These are phyloP conservation scores for Mycena metata DNA, from an alignment of 768 basidiomycete genomes.

Conservation along the genomic window DNA sequence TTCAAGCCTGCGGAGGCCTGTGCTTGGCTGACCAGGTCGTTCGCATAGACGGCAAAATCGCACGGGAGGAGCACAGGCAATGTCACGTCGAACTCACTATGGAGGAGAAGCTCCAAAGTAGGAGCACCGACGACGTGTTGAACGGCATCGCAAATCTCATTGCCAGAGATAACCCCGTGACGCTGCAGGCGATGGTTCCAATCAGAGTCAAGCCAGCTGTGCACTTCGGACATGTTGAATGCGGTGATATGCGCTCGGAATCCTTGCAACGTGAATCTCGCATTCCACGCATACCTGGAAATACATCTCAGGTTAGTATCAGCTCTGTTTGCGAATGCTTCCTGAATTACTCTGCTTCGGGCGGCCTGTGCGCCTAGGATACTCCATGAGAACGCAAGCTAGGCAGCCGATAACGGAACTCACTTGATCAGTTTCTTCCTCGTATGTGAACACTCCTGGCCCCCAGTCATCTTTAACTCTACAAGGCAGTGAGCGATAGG, in stretches of 20 bases:
- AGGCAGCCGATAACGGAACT: background rate
- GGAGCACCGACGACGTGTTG: constrained; percentile 6
- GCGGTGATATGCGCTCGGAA: constrained; percentile 6
- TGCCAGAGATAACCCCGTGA: background rate
- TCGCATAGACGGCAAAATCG: constrained; percentile 15
- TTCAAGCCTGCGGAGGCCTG: constrained; percentile 6
- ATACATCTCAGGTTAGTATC: background rate
- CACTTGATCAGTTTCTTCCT: background rate
- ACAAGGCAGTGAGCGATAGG: too few relatives aligned
- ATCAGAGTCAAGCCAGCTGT: background rate
- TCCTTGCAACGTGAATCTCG: background rate
- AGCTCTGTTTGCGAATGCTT: background rate
- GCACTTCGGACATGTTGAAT: constrained; percentile 1
- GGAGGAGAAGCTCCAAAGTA: constrained; percentile 2
- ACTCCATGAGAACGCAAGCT: too few relatives aligned
- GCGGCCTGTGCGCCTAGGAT: background rate
- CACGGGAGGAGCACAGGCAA: constrained; percentile 15
- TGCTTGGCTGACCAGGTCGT: constrained; percentile 18
- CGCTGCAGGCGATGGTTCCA: background rate
- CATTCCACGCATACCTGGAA: constrained; percentile 15
- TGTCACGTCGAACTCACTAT: background rate
- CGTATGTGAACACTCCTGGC: background rate
- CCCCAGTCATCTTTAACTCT: background rate
- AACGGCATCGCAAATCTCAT: constrained; percentile 3
- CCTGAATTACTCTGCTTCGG: background rate